Conservation (phyloP, 2,329 filamentous ascomycete species). For the Diaporthe citri region DNA sequence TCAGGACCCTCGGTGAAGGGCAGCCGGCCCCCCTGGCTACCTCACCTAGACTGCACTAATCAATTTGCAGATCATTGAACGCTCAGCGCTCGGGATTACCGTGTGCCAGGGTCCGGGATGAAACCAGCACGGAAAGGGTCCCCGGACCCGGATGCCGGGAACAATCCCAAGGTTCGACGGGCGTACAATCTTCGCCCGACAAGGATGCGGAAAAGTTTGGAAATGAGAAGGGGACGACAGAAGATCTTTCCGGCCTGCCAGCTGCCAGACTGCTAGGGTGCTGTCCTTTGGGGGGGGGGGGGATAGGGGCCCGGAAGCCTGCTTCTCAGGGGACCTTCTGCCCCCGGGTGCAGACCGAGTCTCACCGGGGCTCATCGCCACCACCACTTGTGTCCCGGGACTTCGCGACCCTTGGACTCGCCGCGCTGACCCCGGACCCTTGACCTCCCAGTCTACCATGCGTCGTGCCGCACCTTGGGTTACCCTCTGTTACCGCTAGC, state of each 20-base stretch:
- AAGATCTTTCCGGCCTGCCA: not conserved
- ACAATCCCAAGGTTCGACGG: slow-evolving; percentile 14
- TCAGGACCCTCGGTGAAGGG: slow-evolving; percentile 22
- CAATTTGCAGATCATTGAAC: slow-evolving; percentile 13
- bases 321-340: not conserved
- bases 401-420: slow-evolving; percentile 13
- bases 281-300: not conserved
- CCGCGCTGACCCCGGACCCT: slow-evolving; percentile 10
- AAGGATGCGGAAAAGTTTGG: slow-evolving; percentile 24
- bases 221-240: slow-evolving; percentile 22
- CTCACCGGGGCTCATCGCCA: slow-evolving; percentile 15
- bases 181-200: slow-evolving; percentile 21
- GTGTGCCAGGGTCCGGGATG: slow-evolving; percentile 19
- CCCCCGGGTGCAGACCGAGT: slow-evolving; percentile 2
- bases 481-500: no score
- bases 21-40: not conserved
- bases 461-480: not conserved
- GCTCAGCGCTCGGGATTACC: slow-evolving; percentile 16
- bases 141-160: slow-evolving; percentile 20
- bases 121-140: not conserved
- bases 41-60: slow-evolving; percentile 2
- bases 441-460: not conserved
- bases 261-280: slow-evolving; percentile 10
- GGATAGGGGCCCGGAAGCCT: slow-evolving; percentile 7
- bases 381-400: not conserved